Evolutionary conservation across 2,329 filamentous ascomycete species (phyloP).

Genomic region (Periconia sp.): DNA sequence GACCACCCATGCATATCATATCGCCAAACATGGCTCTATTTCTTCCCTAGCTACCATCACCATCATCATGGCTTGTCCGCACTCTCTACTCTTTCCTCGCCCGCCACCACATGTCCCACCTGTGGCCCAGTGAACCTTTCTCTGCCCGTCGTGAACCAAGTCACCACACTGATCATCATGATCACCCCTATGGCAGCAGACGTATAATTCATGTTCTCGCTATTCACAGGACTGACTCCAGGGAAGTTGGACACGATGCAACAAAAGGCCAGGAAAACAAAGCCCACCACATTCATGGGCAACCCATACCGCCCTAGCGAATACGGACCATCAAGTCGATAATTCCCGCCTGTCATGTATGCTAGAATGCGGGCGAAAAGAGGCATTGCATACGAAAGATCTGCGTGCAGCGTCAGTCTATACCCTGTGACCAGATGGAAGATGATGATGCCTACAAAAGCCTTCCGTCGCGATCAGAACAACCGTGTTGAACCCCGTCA

Average conservation of each 20-base stretch:
- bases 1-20: no score
- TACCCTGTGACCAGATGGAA: background rate
- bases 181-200: slow-evolving; percentile 59
- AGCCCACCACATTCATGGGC: slow-evolving; percentile 52
- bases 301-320: slow-evolving; percentile 50
- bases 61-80: no score
- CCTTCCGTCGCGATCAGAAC: slow-evolving; percentile 60
- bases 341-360: slow-evolving; percentile 47
- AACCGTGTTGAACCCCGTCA: slow-evolving; percentile 59
- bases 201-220: slow-evolving; percentile 62
- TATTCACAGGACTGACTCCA: slow-evolving; percentile 51
- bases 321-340: slow-evolving; percentile 48
- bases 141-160: slow-evolving; percentile 55
- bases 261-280: slow-evolving; percentile 56
- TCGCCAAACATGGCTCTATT: no score
- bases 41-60: no score
- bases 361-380: slow-evolving; percentile 54
- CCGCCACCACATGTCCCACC: slow-evolving; percentile 19
- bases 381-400: slow-evolving; percentile 61
- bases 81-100: no score
- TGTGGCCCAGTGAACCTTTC: slow-evolving; percentile 55
- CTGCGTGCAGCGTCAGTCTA: slow-evolving; percentile 24
- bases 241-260: slow-evolving; percentile 62
- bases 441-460: slow-evolving; percentile 48
- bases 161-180: slow-evolving; percentile 53